Base-by-base conservation (phyloP, 352 stramenopile species). In the Pythium scleroteichum region DNA sequence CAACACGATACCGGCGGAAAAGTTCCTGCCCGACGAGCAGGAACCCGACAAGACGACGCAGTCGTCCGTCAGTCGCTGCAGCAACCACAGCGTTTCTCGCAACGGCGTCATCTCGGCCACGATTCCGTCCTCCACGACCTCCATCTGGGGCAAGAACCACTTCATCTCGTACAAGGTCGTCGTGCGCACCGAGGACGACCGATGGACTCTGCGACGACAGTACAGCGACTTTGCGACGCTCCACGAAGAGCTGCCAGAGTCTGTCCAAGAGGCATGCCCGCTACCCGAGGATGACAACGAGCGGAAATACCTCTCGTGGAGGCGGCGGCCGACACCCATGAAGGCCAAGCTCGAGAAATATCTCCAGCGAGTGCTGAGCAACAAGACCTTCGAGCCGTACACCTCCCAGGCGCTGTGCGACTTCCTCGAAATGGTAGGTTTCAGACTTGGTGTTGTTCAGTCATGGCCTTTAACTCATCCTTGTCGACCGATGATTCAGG, bases 81-180 rank as follows among this genome's bases (percentile, higher is more conserved):
- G 35, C 48, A 20, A 38, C 53, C 41, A 56, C 70, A 66, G 59
- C 66, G 22, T 73, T 58, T 26, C 67, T 29, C 39, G 67, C 59
- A 13, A 68, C 29, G 17, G 29, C 47, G 7, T 55, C 62, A 82
- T 91, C 66, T 59, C 72, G 1, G 71, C 85, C 44, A 76, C 75
- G n/a, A 92, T 92, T 32, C 82, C 82, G 23, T 72, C 76, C n/a
- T 76, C 76, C 8, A 88, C 78, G 5, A 80, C 75, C 26, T 87
- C 79, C 1, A 76, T 78, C n/a, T 92, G 82, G 82, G 78, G 78
- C 38, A 85, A 89, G 56, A 81, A 79, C 38, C 67, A 78, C 7
- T 92, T 90, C 41, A 70, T 89, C 13, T 87, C 79, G 17, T 92
- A 84, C 68, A 89, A 92, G 64, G 76, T 92, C 54, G 72, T 88